Base-by-base conservation (phyloP, 805 yeast genomes). In the Hemisphaericaspora nanyangensis region DNA sequence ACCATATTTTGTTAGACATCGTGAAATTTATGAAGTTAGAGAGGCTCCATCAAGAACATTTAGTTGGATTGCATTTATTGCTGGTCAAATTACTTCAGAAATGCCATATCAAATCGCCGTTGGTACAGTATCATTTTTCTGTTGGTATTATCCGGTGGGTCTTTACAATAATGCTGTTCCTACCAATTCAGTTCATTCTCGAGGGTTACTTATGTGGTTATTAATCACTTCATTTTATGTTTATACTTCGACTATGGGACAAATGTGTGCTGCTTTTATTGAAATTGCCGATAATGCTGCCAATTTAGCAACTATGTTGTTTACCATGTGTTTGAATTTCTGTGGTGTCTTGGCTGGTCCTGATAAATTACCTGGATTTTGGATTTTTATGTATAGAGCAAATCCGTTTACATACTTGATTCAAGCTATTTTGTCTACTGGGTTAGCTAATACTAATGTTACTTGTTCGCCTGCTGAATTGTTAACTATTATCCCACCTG, bases 361-460 rank as follows among this genome's bases (percentile, higher is more conserved):
- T 5, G 49, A 45, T 55, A 52, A 46, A 47, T 65, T 52, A 52
- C 64, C 58, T 15, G 51, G 50, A 38, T 68, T 52, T 60, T 78
- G 90, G 89, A 66, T 74, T 31, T 84, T 82, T 70, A 80, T 84
- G 87, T 84, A 82, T 69, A 70, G 89, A 55, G 74, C 69, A n/a
- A 71, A 75, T 79, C 45, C 93, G n/a, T 64, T 82, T 47, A 80
- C 88, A 1, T 84, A 82, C 51, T 70, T 81, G 63, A 64, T 84
- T 38, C 55, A 82, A 75, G 80, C 78, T 31, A 58, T 77, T 49
- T 56, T 61, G 35, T 34, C 59, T 4, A 47, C 57, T 30, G 58
- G 59, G 10, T 52, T 60, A 29, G 58, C 63, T 6, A 50, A 58
- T 42, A 47, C 57, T 10, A 22, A 67, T 45, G 72, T 82, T 66